Evolutionary conservation across 1,139 yeast species (phyloP).

Genomic region (Yamadazyma sp.): DNA sequence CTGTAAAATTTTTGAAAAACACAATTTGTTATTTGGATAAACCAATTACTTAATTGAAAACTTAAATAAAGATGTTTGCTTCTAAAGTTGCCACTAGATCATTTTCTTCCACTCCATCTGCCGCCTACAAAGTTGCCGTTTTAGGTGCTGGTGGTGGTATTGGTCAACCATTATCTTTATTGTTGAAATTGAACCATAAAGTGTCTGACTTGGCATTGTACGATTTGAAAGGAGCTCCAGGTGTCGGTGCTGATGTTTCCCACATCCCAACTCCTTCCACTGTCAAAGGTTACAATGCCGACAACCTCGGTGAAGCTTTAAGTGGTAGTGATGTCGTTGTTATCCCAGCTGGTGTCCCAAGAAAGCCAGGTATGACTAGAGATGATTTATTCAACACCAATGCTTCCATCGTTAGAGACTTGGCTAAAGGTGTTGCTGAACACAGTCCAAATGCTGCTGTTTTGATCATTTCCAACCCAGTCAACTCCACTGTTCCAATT

Average conservation of each 20-base stretch:
- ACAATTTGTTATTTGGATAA: not conserved
- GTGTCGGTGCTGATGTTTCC: slow-evolving; percentile 89
- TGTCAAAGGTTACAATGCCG: slow-evolving; percentile 71
- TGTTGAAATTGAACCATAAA: slow-evolving; percentile 67
- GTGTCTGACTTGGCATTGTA: slow-evolving; percentile 70
- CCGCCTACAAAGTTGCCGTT: slow-evolving; percentile 72
- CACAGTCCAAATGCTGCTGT: slow-evolving; percentile 74
- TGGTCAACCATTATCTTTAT: slow-evolving; percentile 90
- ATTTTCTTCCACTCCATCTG: slow-evolving; percentile 60
- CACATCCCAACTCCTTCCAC: slow-evolving; percentile 84
- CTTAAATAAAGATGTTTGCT: slow-evolving; percentile 39
- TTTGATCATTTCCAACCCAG: slow-evolving; percentile 88
- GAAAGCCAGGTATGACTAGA: slow-evolving; percentile 98
- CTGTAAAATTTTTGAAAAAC: not conserved
- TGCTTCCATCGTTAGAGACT: slow-evolving; percentile 83
- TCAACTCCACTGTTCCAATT: slow-evolving; percentile 93
- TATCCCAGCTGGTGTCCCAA: slow-evolving; percentile 95
- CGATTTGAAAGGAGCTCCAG: slow-evolving; percentile 89
- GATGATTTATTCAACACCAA: slow-evolving; percentile 93
- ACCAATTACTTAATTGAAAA: not conserved
- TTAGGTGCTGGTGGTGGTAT: slow-evolving; percentile 87
- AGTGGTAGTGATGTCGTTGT: slow-evolving; percentile 74
- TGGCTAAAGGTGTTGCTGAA: slow-evolving; percentile 78
- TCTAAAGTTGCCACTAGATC: slow-evolving; percentile 59
- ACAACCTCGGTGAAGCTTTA: slow-evolving; percentile 59